Base-by-base conservation (phyloP, 176 grass and related monocot species). In the Tillandsia fasciculata region DNA sequence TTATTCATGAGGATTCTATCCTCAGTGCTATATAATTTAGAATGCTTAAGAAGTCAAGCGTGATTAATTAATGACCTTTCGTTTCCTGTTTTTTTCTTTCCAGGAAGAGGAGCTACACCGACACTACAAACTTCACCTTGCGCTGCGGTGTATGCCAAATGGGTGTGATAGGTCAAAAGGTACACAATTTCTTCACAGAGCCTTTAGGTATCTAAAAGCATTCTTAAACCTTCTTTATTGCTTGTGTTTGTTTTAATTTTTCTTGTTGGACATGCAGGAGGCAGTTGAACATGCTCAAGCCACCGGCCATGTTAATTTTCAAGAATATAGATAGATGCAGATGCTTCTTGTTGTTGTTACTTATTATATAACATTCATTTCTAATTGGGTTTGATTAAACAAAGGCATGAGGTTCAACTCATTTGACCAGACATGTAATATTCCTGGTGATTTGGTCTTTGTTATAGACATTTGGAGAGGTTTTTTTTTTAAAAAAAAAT, bases 141-240 rank as follows among this genome's bases (percentile, higher is more conserved):
- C 81, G 89, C 13, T 97, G 94, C 2, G 87, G 89, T 17, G 87
- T 93, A 66, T 97, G 94, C 78, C 94, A 93, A 85, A 87, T 92
- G 27, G 94, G 89, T 8, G 87, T 99, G 12, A 71, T 90, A 51
- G 89, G 94, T 52, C 89, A 99, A 76, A 83, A 93, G 87, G 94
- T 85, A 42, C 11, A 70, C 33, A 26, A 33, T 49, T 61, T 42
- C 4, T 61, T 61, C 15, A 5, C 7, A 61, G 56, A 61, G n/a
- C n/a, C 56, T 23, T 20, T 61, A 18, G 56, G 22, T 51, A 17
- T 52, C 24, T 54, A 3, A 1, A 72, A 8, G 48, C 12, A 13
- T 50, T 26, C 15, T 56, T 33, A 57, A 51, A 53, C 33, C 33
- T 53, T 51, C 10, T 42, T 53, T 3, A 73, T 18, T 73, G 9